Evolutionary conservation across 371 early-diverging fungal species (phyloP).

Genomic region (Gilbertella persicaria): DNA sequence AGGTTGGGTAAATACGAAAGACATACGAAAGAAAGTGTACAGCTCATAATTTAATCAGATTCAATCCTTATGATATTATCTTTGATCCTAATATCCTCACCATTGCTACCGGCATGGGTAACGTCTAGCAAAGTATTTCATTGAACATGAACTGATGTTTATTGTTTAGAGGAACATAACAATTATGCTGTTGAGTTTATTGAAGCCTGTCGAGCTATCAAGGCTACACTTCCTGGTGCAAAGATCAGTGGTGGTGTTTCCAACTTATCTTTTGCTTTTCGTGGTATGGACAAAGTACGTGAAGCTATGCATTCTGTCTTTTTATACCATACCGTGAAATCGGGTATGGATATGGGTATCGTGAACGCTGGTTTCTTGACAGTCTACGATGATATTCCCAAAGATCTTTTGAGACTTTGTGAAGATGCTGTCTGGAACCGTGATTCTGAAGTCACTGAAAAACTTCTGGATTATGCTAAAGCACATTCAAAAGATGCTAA

Average conservation of each 20-base stretch:
- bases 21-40: not conserved
- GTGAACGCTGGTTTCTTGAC: constrained; percentile 94
- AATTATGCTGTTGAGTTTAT: constrained; percentile 95
- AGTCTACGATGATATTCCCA: constrained; percentile 92
- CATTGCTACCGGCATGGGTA: constrained; percentile 89
- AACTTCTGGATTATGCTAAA: constrained; percentile 86
- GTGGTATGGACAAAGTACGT: constrained; percentile 89
- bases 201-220: constrained; percentile 74
- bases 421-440: constrained; percentile 92
- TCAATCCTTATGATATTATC: constrained; percentile 90
- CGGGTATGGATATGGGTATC: constrained; percentile 96
- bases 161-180: constrained; percentile 82
- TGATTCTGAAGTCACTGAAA: constrained; percentile 89
- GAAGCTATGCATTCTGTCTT: constrained; percentile 96
- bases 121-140: not conserved
- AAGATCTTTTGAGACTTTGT: constrained; percentile 86
- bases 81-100: constrained; percentile 96
- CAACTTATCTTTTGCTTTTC: constrained; percentile 94
- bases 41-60: constrained; percentile 22
- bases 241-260: constrained; percentile 94
- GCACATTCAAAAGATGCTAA: constrained; percentile 75
- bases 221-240: constrained; percentile 79
- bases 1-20: constrained; percentile 57
- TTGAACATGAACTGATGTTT: not conserved
- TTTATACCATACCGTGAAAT: constrained; percentile 88